phyloP scores from a whole-genome alignment of 352 stramenopile genomes.

The Phytophthora foliorum region DNA sequence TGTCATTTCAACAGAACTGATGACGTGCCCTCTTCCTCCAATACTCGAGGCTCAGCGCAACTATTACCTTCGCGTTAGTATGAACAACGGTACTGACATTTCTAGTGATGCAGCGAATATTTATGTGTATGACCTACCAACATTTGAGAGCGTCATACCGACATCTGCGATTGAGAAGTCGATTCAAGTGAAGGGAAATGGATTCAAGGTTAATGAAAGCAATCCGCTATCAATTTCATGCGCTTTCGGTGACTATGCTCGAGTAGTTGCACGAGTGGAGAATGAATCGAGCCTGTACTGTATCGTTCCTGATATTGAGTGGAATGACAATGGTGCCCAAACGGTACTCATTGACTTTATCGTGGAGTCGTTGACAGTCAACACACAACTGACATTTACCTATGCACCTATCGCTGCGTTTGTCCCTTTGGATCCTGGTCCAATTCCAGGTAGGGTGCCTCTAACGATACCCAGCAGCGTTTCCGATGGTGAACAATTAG shows the following conservation, averaged over 20 bases:
- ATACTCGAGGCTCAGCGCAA: constrained; percentile 10
- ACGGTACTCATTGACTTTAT: constrained; percentile 25
- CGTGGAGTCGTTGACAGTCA: constrained; percentile 17
- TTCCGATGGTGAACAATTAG: background rate
- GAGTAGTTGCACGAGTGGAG: constrained; percentile 17
- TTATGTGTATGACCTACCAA: constrained; percentile 37
- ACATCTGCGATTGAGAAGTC: background rate
- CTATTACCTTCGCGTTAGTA: constrained; percentile 41
- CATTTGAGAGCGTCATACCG: constrained; percentile 20
- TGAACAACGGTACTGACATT: constrained; percentile 45
- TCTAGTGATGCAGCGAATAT: constrained; percentile 15
- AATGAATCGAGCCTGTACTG: constrained; percentile 36
- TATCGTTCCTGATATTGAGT: constrained; percentile 21
- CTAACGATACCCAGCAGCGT: background rate
- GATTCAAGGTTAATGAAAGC: constrained; percentile 35
- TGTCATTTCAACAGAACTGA: constrained; percentile 18
- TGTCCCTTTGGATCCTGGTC: constrained; percentile 17
- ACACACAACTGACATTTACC: constrained; percentile 29
- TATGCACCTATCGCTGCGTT: constrained; percentile 16
- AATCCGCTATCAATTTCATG: constrained; percentile 27
- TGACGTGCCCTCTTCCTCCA: constrained; percentile 34
- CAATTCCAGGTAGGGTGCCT: constrained; percentile 11
- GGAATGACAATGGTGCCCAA: constrained; percentile 2
- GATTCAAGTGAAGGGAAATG: constrained; percentile 25
- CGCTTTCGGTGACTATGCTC: constrained; percentile 26